These are phyloP conservation scores for Dendrobium officinale DNA, from an alignment of 106 monocot genomes.

Conservation along the genomic window DNA sequence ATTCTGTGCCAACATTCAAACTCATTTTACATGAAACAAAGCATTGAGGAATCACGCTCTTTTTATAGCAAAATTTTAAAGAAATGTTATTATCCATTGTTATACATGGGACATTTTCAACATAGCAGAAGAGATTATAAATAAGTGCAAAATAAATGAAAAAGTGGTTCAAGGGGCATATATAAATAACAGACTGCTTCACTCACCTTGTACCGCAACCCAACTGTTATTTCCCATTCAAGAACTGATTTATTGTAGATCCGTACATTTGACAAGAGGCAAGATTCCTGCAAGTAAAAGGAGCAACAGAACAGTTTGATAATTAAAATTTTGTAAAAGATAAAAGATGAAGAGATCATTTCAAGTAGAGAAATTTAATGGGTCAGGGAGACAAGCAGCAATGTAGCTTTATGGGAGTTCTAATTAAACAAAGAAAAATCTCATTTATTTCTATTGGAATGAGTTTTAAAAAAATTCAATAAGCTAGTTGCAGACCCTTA, in stretches of 20 bases:
- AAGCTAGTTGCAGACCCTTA: neutral
- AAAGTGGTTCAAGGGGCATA: neutral
- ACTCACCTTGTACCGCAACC: conserved; percentile 73
- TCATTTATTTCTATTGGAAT: neutral
- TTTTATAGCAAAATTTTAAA: neutral
- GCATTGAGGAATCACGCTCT: neutral
- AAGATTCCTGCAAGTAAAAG: conserved; percentile 56
- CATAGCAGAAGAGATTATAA: neutral
- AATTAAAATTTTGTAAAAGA: neutral
- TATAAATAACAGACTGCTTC: neutral
- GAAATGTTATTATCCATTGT: neutral
- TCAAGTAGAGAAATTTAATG: neutral
- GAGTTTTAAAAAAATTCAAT: neutral
- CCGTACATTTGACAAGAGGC: conserved; percentile 80
- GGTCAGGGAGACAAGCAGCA: neutral
- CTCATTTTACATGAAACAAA: neutral
- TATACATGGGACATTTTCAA: neutral
- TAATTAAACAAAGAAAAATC: neutral
- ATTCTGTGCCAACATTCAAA: neutral
- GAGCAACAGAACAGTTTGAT: neutral
- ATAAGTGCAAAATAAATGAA: neutral
- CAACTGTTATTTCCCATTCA: conserved; percentile 93
- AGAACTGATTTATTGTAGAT: conserved; percentile 96
- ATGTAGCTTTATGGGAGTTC: neutral
- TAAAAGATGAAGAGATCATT: neutral